Conservation (phyloP, 305 asterid species). For the Fraxinus dipetala region DNA sequence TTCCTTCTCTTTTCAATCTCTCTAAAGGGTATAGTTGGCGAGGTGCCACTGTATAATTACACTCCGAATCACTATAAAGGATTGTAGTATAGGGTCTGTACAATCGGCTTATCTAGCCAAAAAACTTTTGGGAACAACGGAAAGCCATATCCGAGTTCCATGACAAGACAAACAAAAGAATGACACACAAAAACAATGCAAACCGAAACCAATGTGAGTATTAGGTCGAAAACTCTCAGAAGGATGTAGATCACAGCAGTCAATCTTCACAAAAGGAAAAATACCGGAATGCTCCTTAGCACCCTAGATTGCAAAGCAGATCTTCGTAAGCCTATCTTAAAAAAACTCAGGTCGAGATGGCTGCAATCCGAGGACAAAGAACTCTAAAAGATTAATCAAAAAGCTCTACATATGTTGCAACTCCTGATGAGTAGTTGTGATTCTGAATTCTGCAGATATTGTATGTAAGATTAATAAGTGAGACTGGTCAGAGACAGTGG, state of each 20-base stretch:
- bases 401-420: constrained; percentile 40
- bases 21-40: constrained; percentile 60
- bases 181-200: constrained; percentile 50
- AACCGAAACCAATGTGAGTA: constrained; percentile 49
- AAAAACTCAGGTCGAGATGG: constrained; percentile 65
- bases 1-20: constrained; percentile 34
- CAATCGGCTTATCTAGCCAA: constrained; percentile 73
- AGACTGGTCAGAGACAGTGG: constrained; percentile 71
- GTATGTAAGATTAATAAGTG: constrained; percentile 23
- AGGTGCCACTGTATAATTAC: constrained; percentile 72
- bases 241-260: constrained; percentile 51
- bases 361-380: constrained; percentile 59
- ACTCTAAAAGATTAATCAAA: constrained; percentile 40
- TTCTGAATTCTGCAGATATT: constrained; percentile 29
- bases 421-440: constrained; percentile 31
- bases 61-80: constrained; percentile 44
- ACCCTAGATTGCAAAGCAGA: constrained; percentile 61
- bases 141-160: constrained; percentile 65
- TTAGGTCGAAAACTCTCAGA: constrained; percentile 40
- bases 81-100: constrained; percentile 62
- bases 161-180: constrained; percentile 58
- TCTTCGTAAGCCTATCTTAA: constrained; percentile 65
- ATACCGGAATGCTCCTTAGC: constrained; percentile 64
- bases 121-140: constrained; percentile 47
- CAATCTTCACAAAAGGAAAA: constrained; percentile 37